Evolutionary conservation across 2,329 filamentous ascomycete genomes (phyloP).

Genomic region (Cordyceps tenuipes): DNA sequence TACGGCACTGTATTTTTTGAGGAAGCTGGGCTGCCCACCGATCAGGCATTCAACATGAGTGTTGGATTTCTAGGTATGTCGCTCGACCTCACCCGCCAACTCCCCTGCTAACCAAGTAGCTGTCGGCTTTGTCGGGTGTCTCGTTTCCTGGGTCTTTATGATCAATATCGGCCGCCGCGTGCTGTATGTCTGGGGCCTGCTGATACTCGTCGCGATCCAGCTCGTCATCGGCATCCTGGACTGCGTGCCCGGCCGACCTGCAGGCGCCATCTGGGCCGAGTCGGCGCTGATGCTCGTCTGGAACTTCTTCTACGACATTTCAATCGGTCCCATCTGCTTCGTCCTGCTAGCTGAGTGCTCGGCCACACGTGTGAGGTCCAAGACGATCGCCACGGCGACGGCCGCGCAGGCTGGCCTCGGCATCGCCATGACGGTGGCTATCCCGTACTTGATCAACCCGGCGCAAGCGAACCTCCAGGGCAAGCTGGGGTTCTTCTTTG

Average conservation of each 20-base stretch:
- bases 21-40: conserved; percentile 30
- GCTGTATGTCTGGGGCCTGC: conserved; percentile 30
- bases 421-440: conserved; percentile 23
- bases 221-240: conserved; percentile 44
- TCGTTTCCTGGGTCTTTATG: conserved; percentile 31
- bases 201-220: conserved; percentile 39
- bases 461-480: conserved; percentile 28
- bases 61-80: conserved; percentile 6
- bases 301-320: conserved; percentile 24
- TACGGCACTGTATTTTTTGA: conserved; percentile 40
- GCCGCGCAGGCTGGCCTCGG: conserved; percentile 21
- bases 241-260: conserved; percentile 23
- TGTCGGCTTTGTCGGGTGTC: conserved; percentile 30
- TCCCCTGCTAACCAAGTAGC: conserved; percentile 21
- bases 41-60: conserved; percentile 27
- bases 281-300: conserved; percentile 29
- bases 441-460: conserved; percentile 26
- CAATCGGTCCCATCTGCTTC: conserved; percentile 42
- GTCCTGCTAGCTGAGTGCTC: conserved; percentile 34
- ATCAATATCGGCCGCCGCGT: conserved; percentile 29
- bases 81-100: neutral
- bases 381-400: conserved; percentile 34
- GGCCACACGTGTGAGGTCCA: conserved; percentile 32
- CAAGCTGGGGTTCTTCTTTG: conserved; percentile 27
- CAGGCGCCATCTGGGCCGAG: conserved; percentile 24